These are phyloP conservation scores for Saraca asoca DNA, from an alignment of 331 rosid species.

Conservation along the genomic window DNA sequence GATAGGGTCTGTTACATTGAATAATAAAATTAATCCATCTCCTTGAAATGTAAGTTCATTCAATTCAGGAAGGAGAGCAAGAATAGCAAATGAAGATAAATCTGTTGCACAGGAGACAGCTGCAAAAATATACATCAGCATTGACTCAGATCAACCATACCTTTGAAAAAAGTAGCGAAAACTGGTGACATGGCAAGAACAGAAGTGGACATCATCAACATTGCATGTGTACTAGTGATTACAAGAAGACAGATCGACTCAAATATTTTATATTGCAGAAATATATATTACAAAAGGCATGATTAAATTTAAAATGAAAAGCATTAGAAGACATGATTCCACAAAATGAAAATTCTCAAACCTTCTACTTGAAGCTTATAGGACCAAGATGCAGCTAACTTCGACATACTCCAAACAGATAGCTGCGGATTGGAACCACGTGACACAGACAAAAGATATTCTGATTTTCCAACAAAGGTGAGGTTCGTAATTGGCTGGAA, in stretches of 20 bases:
- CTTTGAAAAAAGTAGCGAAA: slow-evolving; percentile 18
- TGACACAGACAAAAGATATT: slow-evolving; percentile 65
- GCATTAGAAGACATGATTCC: background rate
- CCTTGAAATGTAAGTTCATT: slow-evolving; percentile 44
- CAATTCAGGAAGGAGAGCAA: slow-evolving; percentile 66
- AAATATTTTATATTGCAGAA: background rate
- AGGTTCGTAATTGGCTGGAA: slow-evolving; percentile 71
- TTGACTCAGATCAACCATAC: slow-evolving; percentile 31
- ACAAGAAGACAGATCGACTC: slow-evolving; percentile 24
- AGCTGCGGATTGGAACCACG: slow-evolving; percentile 76
- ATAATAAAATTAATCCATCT: slow-evolving; percentile 73
- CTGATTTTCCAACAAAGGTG: slow-evolving; percentile 79
- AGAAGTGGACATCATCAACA: slow-evolving; percentile 5
- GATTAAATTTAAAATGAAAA: background rate
- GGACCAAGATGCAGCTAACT: slow-evolving; percentile 70
- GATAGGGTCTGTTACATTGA: slow-evolving; percentile 68
- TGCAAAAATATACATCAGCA: slow-evolving; percentile 47
- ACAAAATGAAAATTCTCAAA: slow-evolving; percentile 27
- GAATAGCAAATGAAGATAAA: slow-evolving; percentile 65
- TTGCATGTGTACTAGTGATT: slow-evolving; percentile 1
- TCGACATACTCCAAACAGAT: slow-evolving; percentile 71
- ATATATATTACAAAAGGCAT: slow-evolving; percentile 6
- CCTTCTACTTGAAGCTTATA: slow-evolving; percentile 89
- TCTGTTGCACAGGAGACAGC: slow-evolving; percentile 71
- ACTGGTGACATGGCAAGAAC: background rate